Percentiles rank a stretch among this genome's conserved stretches.
phyloP scores from a whole-genome alignment of 2,329 filamentous ascomycete genomes.

The Corynespora cassiicola region DNA sequence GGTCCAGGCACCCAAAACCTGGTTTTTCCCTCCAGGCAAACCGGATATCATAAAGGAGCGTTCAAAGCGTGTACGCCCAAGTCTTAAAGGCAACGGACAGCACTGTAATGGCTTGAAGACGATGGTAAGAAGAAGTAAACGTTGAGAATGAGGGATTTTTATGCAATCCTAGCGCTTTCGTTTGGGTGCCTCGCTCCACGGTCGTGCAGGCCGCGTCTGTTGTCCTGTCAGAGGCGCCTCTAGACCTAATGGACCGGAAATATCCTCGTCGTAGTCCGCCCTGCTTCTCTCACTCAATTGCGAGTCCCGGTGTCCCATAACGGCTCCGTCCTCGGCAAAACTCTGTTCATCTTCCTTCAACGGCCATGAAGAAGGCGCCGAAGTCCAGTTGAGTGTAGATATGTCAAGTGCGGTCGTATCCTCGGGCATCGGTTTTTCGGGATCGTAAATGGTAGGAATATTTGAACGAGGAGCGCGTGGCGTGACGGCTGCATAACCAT shows the following conservation, averaged over 20 bases:
- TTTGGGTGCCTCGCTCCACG: conserved; percentile 35
- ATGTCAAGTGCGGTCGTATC: too few relatives aligned
- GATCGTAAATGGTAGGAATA: conserved; percentile 34
- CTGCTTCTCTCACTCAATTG: conserved; percentile 18
- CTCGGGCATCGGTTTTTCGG: conserved; percentile 15
- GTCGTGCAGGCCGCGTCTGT: conserved; percentile 28
- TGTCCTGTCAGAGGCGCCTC: conserved; percentile 20
- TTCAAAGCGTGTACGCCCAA: too few relatives aligned
- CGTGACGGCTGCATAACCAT: conserved; percentile 24
- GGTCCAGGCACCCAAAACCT: too few relatives aligned
- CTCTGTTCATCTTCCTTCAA: conserved; percentile 19
- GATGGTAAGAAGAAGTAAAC: too few relatives aligned
- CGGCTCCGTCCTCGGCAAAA: conserved; percentile 11
- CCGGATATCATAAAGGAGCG: too few relatives aligned
- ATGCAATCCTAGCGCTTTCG: too few relatives aligned
- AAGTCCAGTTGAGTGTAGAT: too few relatives aligned
- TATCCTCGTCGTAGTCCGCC: conserved; percentile 12
- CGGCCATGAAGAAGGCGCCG: too few relatives aligned
- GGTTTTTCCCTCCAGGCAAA: too few relatives aligned
- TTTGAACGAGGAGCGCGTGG: conserved; percentile 18
- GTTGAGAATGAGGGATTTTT: too few relatives aligned
- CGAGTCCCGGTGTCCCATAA: conserved; percentile 22
- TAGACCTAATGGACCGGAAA: conserved; percentile 23
- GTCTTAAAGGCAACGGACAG: too few relatives aligned
- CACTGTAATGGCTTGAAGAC: too few relatives aligned